Evolutionary conservation across 2,329 filamentous ascomycete genomes (phyloP).

Genomic region (Akanthomyces muscarius): DNA sequence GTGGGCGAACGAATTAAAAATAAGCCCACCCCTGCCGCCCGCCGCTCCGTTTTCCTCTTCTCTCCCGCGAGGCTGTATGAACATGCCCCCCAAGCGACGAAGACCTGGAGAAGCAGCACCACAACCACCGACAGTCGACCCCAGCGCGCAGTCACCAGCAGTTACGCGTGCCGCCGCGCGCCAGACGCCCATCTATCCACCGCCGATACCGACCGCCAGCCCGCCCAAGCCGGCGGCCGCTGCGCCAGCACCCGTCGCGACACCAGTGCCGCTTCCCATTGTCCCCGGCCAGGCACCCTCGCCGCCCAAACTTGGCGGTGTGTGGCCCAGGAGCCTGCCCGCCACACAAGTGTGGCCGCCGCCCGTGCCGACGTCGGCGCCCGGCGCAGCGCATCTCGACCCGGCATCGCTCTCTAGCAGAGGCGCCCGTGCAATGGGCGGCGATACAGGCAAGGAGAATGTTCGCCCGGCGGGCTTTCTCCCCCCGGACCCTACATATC

Average conservation of each 20-base stretch:
- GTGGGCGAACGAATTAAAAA: neutral
- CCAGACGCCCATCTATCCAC: conserved; percentile 32
- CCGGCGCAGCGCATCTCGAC: neutral
- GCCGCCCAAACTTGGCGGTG: conserved; percentile 11
- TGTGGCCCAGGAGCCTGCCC: neutral
- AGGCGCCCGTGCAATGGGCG: conserved; percentile 23
- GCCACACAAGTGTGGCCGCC: conserved; percentile 5
- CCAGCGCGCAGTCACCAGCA: conserved; percentile 6
- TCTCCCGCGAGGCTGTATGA: conserved; percentile 1
- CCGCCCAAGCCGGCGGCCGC: conserved; percentile 22
- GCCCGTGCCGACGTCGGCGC: conserved; percentile 20
- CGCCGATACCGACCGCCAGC: conserved; percentile 25
- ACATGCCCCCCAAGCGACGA: conserved; percentile 38
- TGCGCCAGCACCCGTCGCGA: conserved; percentile 12
- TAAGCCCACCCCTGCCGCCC: neutral
- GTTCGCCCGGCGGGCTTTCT: conserved; percentile 34
- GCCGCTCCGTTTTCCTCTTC: neutral
- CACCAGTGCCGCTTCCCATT: conserved; percentile 18
- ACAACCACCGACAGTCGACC: conserved; percentile 5
- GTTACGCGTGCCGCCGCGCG: conserved; percentile 27
- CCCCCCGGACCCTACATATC: conserved; percentile 40
- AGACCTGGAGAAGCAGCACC: conserved; percentile 27
- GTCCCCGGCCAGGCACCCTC: conserved; percentile 15
- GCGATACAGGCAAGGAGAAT: conserved; percentile 24
- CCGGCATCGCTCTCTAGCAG: conserved; percentile 11